Evolutionary conservation across 2,329 filamentous ascomycete species (phyloP).

Genomic region (Samsoniella hepiali): DNA sequence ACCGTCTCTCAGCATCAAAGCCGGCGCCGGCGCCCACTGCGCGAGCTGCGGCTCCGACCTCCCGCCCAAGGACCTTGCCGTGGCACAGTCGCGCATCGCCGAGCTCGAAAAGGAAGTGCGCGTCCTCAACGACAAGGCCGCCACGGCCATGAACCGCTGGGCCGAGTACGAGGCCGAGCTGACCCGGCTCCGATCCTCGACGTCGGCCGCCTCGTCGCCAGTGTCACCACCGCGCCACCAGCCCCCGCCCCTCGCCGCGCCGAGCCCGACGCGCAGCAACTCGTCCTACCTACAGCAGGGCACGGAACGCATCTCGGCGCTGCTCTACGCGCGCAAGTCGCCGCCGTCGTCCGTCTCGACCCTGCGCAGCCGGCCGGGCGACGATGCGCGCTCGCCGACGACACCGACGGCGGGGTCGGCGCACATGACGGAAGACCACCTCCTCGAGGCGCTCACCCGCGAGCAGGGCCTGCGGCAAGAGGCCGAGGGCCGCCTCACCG

Average conservation of each 20-base stretch:
- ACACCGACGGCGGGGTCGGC: conserved; percentile 19
- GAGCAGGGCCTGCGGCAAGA: conserved; percentile 65
- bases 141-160: conserved; percentile 60
- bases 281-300: conserved; percentile 44
- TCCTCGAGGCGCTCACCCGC: conserved; percentile 61
- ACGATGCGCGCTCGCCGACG: conserved; percentile 19
- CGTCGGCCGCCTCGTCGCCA: conserved; percentile 19
- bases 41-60: conserved; percentile 49
- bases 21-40: conserved; percentile 39
- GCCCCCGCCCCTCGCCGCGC: conserved; percentile 22
- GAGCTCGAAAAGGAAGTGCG: conserved; percentile 71
- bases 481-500: conserved; percentile 65
- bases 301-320: conserved; percentile 44
- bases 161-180: conserved; percentile 82
- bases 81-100: conserved; percentile 56
- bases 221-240: conserved; percentile 17
- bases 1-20: conserved; percentile 24
- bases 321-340: conserved; percentile 46
- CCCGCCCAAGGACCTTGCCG: conserved; percentile 45
- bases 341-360: conserved; percentile 36
- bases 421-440: conserved; percentile 44
- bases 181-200: conserved; percentile 50
- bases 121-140: conserved; percentile 67
- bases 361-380: conserved; percentile 26
- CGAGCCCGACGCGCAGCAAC: conserved; percentile 31